Percentiles rank a stretch among this genome's conserved stretches.
phyloP scores from a whole-genome alignment of 1,284 basidiomycete genomes.

The Pterulicium gracile region DNA sequence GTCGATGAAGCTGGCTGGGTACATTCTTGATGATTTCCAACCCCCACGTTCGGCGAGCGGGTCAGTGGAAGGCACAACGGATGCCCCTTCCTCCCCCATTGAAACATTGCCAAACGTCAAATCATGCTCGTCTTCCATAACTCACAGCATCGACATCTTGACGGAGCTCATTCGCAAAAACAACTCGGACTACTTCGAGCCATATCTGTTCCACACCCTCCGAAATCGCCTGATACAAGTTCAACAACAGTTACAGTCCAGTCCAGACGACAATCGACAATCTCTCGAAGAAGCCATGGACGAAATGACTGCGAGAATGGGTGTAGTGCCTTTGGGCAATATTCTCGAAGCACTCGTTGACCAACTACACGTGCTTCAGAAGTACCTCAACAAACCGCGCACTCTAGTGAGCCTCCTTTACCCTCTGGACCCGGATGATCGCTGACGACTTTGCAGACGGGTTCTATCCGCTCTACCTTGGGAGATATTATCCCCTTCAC shows the following conservation, averaged over 20 bases:
- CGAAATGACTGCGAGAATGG: constrained; percentile 84
- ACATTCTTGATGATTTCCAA: constrained; percentile 69
- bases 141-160: constrained; percentile 82
- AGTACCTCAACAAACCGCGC: constrained; percentile 62
- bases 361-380: constrained; percentile 62
- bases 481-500: constrained; percentile 75
- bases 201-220: constrained; percentile 93
- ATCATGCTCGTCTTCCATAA: constrained; percentile 79
- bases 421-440: constrained; percentile 4
- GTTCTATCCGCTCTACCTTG: constrained; percentile 60
- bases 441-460: constrained; percentile 31
- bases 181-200: constrained; percentile 98
- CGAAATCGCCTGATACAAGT: constrained; percentile 84
- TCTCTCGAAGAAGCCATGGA: constrained; percentile 74
- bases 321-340: constrained; percentile 87
- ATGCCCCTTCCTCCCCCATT: constrained; percentile 9
- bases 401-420: constrained; percentile 48
- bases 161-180: constrained; percentile 98
- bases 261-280: constrained; percentile 52
- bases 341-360: constrained; percentile 74
- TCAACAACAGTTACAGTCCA: constrained; percentile 52
- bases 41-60: no score
- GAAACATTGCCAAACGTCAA: constrained; percentile 51
- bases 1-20: constrained; percentile 65
- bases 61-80: constrained; percentile 17